Percentiles rank a stretch among this genome's conserved stretches.
These are phyloP conservation scores for Lathyrus oleraceus DNA, from an alignment of 306 rosid genomes.

Conservation along the genomic window DNA sequence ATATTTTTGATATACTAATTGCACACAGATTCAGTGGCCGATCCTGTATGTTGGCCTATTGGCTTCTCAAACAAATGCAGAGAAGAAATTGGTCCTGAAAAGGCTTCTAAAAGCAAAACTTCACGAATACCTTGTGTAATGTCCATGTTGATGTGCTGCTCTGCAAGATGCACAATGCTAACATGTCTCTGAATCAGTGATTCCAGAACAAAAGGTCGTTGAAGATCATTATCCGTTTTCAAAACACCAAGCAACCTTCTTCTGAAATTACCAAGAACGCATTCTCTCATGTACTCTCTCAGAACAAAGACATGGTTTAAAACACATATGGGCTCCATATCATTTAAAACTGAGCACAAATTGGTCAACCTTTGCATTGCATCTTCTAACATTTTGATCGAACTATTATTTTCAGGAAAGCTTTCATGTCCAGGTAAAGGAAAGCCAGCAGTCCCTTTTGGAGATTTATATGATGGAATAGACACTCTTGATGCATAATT, in stretches of 20 bases:
- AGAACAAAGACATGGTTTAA: too few species aligned
- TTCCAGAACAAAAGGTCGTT: constrained; percentile 96
- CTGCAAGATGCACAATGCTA: too few species aligned
- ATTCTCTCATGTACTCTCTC: constrained; percentile 99
- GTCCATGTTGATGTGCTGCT: constrained; percentile 98
- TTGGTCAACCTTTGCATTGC: too few species aligned
- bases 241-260: constrained; percentile 90
- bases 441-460: too few species aligned
- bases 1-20: constrained; percentile 94
- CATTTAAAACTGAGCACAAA: too few species aligned
- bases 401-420: too few species aligned
- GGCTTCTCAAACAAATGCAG: constrained; percentile 87
- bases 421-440: too few species aligned
- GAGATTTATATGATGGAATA: too few species aligned
- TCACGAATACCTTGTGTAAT: constrained; percentile 91
- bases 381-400: too few species aligned
- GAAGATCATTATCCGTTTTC: constrained; percentile 95
- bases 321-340: too few species aligned
- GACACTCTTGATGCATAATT: too few species aligned
- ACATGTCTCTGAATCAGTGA: too few species aligned
- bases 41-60: constrained; percentile 80
- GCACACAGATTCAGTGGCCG: constrained; percentile 84
- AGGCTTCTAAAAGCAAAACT: constrained; percentile 84
- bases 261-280: constrained; percentile 95
- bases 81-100: constrained; percentile 94